Base-by-base conservation (phyloP, 2,329 filamentous ascomycete species). In the Furcasterigmium sp. region DNA sequence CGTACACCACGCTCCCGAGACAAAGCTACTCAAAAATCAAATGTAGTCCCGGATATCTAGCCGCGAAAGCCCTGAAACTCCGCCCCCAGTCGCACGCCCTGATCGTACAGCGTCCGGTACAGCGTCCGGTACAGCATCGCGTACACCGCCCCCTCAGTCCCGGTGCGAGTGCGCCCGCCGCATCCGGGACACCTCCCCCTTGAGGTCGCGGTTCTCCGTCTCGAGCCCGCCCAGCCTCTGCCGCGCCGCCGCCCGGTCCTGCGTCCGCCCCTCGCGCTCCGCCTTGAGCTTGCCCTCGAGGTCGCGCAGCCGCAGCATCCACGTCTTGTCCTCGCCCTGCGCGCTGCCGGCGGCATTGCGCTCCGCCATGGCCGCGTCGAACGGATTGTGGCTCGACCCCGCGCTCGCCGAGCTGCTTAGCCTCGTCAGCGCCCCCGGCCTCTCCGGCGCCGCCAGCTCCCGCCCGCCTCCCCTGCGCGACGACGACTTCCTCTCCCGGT, bases 261-360 rank as follows among this genome's bases (percentile, higher is more conserved):
- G 71, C 42, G 94, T 71, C 36, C 93, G 72, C 1, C 84, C 90
- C 63, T 97, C 93, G 13, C 93, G 73, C 67, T 98, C 93, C 37
- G 87, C 83, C 62, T 95, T 95, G 15, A 98, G 72, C 53, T 94
- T 81, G 51, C 84, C 78, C 70, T 98, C 93, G 53, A 97, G 70
- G 59, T 97, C 91, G 45, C 88, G 82, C 26, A 97, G 72, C 7
- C 93, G 73, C 50, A 95, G 79, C 51, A 94, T 82, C 88, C 89
- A 95, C 52, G 85, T 80, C 51, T 87, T 84, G 53, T 91, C 85
- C 30, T 68, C 67, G 29, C 52, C 48, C 7, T n/a, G 7, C 7
- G 25, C 38, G n/a, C 7, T 13, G 7, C 52, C 56, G 25, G 49
- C n/a, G 18, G 53, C 47, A 17, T 35, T 35, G 6, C 69, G 63